These are phyloP conservation scores for Fraxinus excelsior DNA, from an alignment of 257 asterid species.

Conservation along the genomic window DNA sequence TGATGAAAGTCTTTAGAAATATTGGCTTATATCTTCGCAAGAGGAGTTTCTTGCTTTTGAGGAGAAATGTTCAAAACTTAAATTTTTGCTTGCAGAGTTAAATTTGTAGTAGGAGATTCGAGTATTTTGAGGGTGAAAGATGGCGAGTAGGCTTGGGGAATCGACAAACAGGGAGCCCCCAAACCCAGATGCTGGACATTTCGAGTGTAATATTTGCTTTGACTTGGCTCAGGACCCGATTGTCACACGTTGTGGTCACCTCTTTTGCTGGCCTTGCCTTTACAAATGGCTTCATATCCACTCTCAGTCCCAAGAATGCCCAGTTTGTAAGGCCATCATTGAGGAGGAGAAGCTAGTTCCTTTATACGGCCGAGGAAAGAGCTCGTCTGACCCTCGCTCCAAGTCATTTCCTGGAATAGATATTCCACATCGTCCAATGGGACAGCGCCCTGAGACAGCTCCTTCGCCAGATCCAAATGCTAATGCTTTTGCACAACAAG, in stretches of 20 bases:
- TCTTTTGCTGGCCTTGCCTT: conserved; percentile 19
- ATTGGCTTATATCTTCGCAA: background rate
- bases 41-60: background rate
- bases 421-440: background rate
- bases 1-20: background rate
- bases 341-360: background rate
- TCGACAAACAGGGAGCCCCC: conserved; percentile 30
- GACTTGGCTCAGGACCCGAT: conserved; percentile 6
- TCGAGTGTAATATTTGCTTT: conserved; percentile 11
- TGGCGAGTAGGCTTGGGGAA: conserved; percentile 41
- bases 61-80: background rate
- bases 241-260: conserved; percentile 13
- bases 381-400: background rate
- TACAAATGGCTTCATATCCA: conserved; percentile 7
- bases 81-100: background rate
- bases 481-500: conserved; percentile 32
- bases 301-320: background rate
- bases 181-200: conserved; percentile 25
- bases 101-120: background rate
- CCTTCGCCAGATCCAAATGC: conserved; percentile 22
- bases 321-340: background rate
- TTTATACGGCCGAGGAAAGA: background rate
- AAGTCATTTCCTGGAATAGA: background rate
- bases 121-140: background rate
- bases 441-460: background rate